Conservation (phyloP, 2,329 filamentous ascomycete species). For the Pseudonectria foliicola region DNA sequence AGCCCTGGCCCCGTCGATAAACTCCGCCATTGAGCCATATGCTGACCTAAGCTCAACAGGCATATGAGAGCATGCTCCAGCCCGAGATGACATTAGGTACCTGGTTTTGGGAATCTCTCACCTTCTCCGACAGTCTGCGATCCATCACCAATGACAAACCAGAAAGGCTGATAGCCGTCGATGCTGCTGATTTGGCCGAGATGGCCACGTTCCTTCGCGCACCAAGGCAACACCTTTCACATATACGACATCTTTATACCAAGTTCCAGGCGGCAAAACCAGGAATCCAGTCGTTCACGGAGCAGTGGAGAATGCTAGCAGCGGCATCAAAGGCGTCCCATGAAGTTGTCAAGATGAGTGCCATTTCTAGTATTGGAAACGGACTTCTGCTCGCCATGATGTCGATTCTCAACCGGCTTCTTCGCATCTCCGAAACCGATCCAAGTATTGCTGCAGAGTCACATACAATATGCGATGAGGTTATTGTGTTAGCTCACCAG, state of each 20-base stretch:
- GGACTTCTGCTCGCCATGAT: conserved; percentile 6
- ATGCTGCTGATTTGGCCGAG: conserved; percentile 9
- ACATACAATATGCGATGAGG: conserved; percentile 7
- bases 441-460: conserved; percentile 1
- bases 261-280: conserved; percentile 10
- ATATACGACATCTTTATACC: conserved; percentile 10
- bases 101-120: conserved; percentile 16
- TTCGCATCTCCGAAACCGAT: conserved; percentile 7
- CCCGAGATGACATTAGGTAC: conserved; percentile 9
- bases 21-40: too few relatives aligned
- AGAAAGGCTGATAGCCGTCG: conserved; percentile 11
- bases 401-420: conserved; percentile 8
- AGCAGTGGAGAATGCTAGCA: conserved; percentile 2
- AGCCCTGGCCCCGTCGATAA: not conserved
- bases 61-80: conserved; percentile 12
- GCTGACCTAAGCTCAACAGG: conserved; percentile 2
- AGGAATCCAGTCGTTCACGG: conserved; percentile 1
- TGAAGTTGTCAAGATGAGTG: not conserved
- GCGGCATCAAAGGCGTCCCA: conserved; percentile 1
- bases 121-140: conserved; percentile 2
- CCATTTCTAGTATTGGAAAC: conserved; percentile 9
- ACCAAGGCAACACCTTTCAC: conserved; percentile 4
- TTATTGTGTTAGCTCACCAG: conserved; percentile 7
- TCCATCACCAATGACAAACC: conserved; percentile 8
- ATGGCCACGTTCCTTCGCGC: conserved; percentile 6